Base-by-base conservation (phyloP, 2,329 filamentous ascomycete genomes). In the Emmonsiellopsis sp. region DNA sequence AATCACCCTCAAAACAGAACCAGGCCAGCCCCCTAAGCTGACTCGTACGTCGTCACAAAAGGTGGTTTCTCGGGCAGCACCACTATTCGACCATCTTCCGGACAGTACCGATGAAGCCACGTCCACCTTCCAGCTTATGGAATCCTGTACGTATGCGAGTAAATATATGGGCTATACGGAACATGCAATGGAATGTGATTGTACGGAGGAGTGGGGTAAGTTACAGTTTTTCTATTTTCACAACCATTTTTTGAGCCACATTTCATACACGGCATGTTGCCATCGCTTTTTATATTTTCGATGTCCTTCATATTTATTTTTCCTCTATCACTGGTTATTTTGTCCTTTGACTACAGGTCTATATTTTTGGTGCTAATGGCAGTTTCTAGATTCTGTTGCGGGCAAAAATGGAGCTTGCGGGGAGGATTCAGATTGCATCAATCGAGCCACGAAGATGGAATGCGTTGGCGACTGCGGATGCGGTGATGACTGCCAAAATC, bases 391-490 rank as follows among this genome's bases (percentile, higher is more conserved):
- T 65, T 44, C 74, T 50, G 64, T 72, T 15, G 71, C 72, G 26
- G 72, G 73, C 57, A 70, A 66, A 54, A 98, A 98, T 69, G 73
- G 85, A 72, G 91, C 93, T 49, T 98, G 93, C 70, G 92, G 89
- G 60, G 91, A 96, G 64, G 89, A 96, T 70, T 95, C 91, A 13
- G 92, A 97, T 70, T 98, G 93, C 73, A 98, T 98, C 77, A 98
- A 98, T 71, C 87, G 93, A 64, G 88, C 89, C 54, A 97, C 92
- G 55, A 97, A 96, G 71, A 95, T 97, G 82, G 93, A 98, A 74
- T 98, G 93, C 68, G 80, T 88, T 37, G 83, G 83, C 57, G 86
- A 91, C 61, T 93, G 91, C 71, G 88, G 89, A 66, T 98, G 93
- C 70, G 91, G 91, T 52, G 76, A 82, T 38, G 83, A 82, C 48